A percentile compares a stretch with the other conserved stretches of the same genome.
Evolutionary conservation across 257 asterid genomes (phyloP).

Genomic region (Mentha longifolia): DNA sequence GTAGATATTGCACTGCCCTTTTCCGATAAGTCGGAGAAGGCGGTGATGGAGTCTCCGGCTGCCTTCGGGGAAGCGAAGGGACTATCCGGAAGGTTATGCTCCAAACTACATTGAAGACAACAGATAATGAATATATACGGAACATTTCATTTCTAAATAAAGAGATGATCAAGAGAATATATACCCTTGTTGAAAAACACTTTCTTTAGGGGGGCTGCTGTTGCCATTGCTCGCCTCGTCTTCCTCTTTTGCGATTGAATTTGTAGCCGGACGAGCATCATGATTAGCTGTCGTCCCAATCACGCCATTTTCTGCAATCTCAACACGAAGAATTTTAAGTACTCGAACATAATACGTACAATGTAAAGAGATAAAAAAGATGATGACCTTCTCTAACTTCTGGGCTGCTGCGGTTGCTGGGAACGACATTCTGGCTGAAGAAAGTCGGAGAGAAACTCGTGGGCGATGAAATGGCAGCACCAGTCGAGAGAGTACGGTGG

Average conservation of each 20-base stretch:
- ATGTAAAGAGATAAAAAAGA: neutral
- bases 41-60: constrained; percentile 35
- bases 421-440: constrained; percentile 37
- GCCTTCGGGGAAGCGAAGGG: constrained; percentile 78
- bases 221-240: constrained; percentile 41
- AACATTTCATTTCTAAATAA: neutral
- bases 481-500: constrained; percentile 59
- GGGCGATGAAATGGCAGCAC: constrained; percentile 54
- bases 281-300: constrained; percentile 29
- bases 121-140: too few species aligned
- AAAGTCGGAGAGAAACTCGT: constrained; percentile 51
- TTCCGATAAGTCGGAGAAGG: constrained; percentile 42
- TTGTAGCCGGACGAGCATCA: constrained; percentile 3
- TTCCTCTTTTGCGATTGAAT: constrained; percentile 39
- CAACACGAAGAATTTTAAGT: constrained; percentile 20
- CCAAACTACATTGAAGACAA: constrained; percentile 43
- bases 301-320: constrained; percentile 46
- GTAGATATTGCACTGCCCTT: constrained; percentile 31
- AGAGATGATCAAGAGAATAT: neutral
- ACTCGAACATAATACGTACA: neutral
- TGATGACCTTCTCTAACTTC: constrained; percentile 51
- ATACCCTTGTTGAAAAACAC: constrained; percentile 57
- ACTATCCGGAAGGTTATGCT: constrained; percentile 78
- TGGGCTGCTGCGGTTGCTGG: constrained; percentile 43
- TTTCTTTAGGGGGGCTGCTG: constrained; percentile 42